phyloP scores from a whole-genome alignment of 1,139 yeast species.

The Pichia sp. region DNA sequence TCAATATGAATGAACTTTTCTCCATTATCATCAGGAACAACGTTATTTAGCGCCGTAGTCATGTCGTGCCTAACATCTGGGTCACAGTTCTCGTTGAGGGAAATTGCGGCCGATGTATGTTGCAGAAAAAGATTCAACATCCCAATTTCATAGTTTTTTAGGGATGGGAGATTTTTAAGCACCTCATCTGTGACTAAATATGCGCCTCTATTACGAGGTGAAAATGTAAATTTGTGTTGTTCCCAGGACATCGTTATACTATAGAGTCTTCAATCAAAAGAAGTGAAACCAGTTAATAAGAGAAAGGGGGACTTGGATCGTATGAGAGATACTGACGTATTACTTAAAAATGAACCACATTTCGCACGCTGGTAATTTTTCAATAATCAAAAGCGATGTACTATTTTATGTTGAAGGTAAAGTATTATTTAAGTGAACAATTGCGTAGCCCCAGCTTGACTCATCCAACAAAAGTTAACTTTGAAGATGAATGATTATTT shows the following conservation, averaged over 20 bases:
- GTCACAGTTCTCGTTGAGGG: constrained; percentile 74
- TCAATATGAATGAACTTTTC: constrained; percentile 55
- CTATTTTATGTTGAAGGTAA: too few relatives aligned
- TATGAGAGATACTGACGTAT: too few relatives aligned
- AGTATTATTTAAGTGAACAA: too few relatives aligned
- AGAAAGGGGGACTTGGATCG: too few relatives aligned
- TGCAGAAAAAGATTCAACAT: constrained; percentile 58
- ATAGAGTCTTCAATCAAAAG: too few relatives aligned
- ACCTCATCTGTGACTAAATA: constrained; percentile 68
- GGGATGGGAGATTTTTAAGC: constrained; percentile 45
- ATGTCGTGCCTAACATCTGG: constrained; percentile 68
- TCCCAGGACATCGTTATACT: constrained; percentile 30
- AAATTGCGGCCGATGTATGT: constrained; percentile 73
- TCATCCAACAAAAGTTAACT: too few relatives aligned
- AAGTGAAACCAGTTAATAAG: too few relatives aligned
- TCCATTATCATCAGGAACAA: constrained; percentile 48
- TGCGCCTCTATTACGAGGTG: constrained; percentile 57
- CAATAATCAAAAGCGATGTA: too few relatives aligned
- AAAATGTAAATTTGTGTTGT: constrained; percentile 47
- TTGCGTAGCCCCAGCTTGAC: too few relatives aligned
- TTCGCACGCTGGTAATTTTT: too few relatives aligned
- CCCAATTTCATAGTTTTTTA: constrained; percentile 55
- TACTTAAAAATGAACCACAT: too few relatives aligned
- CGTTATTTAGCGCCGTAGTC: constrained; percentile 50
- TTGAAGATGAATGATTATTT: too few relatives aligned